A percentile compares a stretch with the other conserved stretches of the same genome.
Conservation (phyloP, 2,329 filamentous ascomycete genomes). For the Chaetomium globosum region DNA sequence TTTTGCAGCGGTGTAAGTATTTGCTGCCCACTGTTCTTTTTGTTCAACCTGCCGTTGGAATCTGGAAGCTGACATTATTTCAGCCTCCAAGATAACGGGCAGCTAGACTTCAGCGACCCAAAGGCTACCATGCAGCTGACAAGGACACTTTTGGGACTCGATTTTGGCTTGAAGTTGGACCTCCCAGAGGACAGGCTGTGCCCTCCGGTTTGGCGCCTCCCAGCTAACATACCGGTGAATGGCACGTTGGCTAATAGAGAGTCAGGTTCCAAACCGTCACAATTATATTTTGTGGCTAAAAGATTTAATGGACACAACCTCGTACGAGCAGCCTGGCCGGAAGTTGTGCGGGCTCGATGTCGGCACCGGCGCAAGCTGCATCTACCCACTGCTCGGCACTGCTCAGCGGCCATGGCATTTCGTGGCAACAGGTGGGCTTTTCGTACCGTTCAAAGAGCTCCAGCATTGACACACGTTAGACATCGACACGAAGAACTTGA, state of each 20-base stretch:
- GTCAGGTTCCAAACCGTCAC: conserved; percentile 65
- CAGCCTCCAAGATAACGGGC: conserved; percentile 47
- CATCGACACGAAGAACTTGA: conserved; percentile 71
- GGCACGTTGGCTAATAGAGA: background rate
- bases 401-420: conserved; percentile 73
- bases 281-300: conserved; percentile 94
- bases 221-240: background rate
- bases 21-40: background rate
- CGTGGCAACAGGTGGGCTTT: conserved; percentile 58
- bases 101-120: conserved; percentile 81
- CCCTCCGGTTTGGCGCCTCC: conserved; percentile 65
- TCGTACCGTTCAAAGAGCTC: no score
- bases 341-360: conserved; percentile 75
- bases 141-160: conserved; percentile 71
- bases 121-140: conserved; percentile 77
- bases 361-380: conserved; percentile 86
- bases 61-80: background rate
- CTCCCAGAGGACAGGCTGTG: conserved; percentile 80
- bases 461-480: conserved; percentile 51
- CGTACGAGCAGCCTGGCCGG: conserved; percentile 52
- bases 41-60: background rate
- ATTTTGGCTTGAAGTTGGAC: conserved; percentile 72
- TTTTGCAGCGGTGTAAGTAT: conserved; percentile 48
- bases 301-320: conserved; percentile 72
- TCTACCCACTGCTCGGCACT: conserved; percentile 84